Evolutionary conservation across 202 grass and related monocot genomes (phyloP).

Genomic region (Dendrocalamus latiflorus): DNA sequence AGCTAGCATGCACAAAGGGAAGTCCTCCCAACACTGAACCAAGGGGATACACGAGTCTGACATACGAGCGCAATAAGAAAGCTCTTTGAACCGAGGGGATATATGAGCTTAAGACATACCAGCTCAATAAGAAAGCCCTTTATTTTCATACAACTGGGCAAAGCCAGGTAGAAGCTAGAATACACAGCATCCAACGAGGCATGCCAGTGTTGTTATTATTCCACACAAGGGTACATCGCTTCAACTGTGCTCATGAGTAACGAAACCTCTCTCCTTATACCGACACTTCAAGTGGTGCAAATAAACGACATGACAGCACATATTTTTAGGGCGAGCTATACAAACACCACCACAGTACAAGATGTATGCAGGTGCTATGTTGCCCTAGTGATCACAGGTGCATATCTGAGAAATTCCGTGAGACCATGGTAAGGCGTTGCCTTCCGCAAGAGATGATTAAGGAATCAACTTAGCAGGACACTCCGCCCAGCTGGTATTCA

Average conservation of each 20-base stretch:
- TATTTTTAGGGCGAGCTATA: conserved; percentile 16
- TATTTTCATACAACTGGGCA: neutral
- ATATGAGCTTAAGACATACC: too few relatives aligned
- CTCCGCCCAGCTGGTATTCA: conserved; percentile 1
- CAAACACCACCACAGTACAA: conserved; percentile 11
- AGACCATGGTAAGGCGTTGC: neutral
- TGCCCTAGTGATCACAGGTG: conserved; percentile 4
- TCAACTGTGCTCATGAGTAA: neutral
- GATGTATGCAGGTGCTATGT: neutral
- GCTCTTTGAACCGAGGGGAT: too few relatives aligned
- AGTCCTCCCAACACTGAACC: too few relatives aligned
- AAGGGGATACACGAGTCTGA: too few relatives aligned
- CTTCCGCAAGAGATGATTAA: neutral
- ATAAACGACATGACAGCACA: neutral
- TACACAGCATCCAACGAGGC: neutral
- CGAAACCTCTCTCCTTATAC: neutral
- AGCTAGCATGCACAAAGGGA: too few relatives aligned
- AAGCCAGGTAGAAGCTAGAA: neutral
- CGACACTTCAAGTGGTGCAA: neutral
- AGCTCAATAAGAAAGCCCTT: neutral
- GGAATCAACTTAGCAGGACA: neutral
- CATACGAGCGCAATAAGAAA: too few relatives aligned
- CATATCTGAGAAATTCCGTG: conserved; percentile 27
- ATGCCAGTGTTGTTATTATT: neutral
- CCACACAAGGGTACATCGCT: neutral